Evolutionary conservation across 768 basidiomycete species (phyloP), one percentile per base, ranked within the genome.

Genomic region (Paxillus involutus): DNA sequence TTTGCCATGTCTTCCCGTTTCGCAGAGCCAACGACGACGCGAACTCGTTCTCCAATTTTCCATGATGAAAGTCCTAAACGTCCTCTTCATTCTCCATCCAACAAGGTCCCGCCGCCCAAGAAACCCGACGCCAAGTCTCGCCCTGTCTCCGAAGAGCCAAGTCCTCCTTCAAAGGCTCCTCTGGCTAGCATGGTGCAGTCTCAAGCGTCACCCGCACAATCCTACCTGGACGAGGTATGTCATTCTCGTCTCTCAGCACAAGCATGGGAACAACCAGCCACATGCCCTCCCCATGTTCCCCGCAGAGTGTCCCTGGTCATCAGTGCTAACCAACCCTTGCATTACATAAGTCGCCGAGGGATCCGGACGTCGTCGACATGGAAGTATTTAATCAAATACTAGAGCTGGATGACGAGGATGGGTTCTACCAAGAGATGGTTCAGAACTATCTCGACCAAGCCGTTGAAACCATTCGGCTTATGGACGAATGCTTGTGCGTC

Each of bases 381-480:
- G 85, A 87, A 0, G 87, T 81, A 16, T 93, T 99, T 69, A 62
- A 69, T 6, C 96, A 98, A 72, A 84, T 98, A 59, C 80, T 94
- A 58, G 95, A 98, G 49, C 82, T 98, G 63, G 97, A 93, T 67
- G 94, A 94, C 9, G 90, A 84, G n/a, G 88, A 83, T 53, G 86
- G 87, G 7, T 99, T 98, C 71, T 89, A 88, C 14, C 75, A 74
- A 53, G 82, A 73, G 39, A 95, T 98, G 85, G 86, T 86, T 13
- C 68, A 73, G 63, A 89, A 84, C 1, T 99, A 90, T 71, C 90
- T 94, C 66, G 70, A 73, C 1, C 97, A 99, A 69, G 92, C 91
- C 0, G 77, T 75, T 14, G 62, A 74, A 17, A 96, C 93, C 0
- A 93, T 99, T 55, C 65, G 72, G 9, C 71, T 85, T 35, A 95